Conservation (phyloP, 192 early-diverging fungal species). For the Backusella sp. region DNA sequence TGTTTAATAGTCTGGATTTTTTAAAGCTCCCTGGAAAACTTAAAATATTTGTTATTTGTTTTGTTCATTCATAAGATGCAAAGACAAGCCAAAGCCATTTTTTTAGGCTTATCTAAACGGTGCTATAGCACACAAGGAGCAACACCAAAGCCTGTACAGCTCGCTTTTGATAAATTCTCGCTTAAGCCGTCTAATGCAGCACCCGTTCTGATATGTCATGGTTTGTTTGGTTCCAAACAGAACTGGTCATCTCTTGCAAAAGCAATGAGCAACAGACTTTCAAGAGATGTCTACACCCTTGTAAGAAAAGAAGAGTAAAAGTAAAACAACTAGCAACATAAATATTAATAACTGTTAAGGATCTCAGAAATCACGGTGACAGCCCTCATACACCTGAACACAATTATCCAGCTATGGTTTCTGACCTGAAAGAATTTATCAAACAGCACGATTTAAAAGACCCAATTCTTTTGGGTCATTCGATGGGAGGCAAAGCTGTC, state of each 20-base stretch:
- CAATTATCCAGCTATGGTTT: conserved; percentile 76
- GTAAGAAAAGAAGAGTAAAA: conserved; percentile 27
- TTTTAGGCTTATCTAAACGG: not conserved
- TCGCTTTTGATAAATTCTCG: not conserved
- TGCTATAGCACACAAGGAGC: not conserved
- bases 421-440: conserved; percentile 74
- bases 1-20: not conserved
- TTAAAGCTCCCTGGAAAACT: not conserved
- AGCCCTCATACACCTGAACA: conserved; percentile 68
- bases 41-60: not conserved
- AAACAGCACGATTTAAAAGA: conserved; percentile 51
- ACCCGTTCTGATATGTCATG: conserved; percentile 81
- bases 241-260: conserved; percentile 90
- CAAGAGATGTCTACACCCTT: conserved; percentile 65
- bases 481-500: conserved; percentile 84
- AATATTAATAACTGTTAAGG: conserved; percentile 39
- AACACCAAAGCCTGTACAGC: not conserved
- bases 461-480: conserved; percentile 81
- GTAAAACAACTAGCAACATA: not conserved
- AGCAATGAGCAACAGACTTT: conserved; percentile 60
- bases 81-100: not conserved
- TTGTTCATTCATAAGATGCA: not conserved
- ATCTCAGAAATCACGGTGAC: conserved; percentile 94
- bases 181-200: not conserved
- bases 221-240: conserved; percentile 92